phyloP scores from a whole-genome alignment of 1,139 yeast species.

The Scheffersomyces lignicola region DNA sequence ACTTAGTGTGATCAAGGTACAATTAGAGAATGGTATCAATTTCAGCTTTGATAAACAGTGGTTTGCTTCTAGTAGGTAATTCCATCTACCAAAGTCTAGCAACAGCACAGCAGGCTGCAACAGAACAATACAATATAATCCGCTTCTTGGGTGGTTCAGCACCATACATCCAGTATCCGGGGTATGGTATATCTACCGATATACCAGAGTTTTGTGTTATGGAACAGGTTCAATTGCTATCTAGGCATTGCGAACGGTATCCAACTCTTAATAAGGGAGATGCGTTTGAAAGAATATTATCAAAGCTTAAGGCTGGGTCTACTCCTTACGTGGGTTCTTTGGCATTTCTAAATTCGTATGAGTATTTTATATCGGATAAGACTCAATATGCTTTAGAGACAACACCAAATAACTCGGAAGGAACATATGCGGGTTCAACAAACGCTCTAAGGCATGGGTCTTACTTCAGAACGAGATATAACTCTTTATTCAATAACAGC shows the following conservation, averaged over 20 bases:
- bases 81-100: constrained; percentile 27
- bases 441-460: constrained; percentile 31
- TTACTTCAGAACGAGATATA: constrained; percentile 26
- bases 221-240: constrained; percentile 58
- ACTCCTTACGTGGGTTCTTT: constrained; percentile 23
- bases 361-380: constrained; percentile 22
- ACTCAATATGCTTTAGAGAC: constrained; percentile 25
- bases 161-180: constrained; percentile 42
- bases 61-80: constrained; percentile 27
- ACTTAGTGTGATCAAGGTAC: no score
- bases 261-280: constrained; percentile 37
- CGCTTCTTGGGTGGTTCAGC: constrained; percentile 43
- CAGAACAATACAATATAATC: constrained; percentile 36
- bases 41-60: constrained; percentile 31
- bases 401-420: constrained; percentile 19
- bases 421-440: constrained; percentile 24
- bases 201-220: constrained; percentile 51
- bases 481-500: constrained; percentile 17
- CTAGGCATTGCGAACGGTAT: constrained; percentile 69
- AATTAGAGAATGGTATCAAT: constrained; percentile 31
- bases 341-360: constrained; percentile 27
- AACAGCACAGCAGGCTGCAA: constrained; percentile 32
- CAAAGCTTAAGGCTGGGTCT: constrained; percentile 19
- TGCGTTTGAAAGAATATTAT: constrained; percentile 14
- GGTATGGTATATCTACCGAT: constrained; percentile 41